phyloP scores from a whole-genome alignment of 1,284 basidiomycete species.

The Waitea zeae region DNA sequence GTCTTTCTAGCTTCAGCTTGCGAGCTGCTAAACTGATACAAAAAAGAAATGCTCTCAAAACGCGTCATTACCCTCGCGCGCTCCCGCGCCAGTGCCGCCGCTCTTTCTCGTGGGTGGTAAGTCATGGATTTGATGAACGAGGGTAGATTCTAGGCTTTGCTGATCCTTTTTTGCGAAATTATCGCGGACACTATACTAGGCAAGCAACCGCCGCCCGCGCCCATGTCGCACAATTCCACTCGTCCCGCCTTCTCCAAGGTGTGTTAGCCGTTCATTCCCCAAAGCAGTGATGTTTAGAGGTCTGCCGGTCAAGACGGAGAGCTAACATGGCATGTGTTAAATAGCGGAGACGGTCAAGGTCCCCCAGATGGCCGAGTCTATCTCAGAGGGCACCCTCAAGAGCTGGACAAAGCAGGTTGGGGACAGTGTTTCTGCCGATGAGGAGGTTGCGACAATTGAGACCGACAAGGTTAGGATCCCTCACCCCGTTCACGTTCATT shows the following conservation, averaged over 20 bases:
- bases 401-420: conserved; percentile 92
- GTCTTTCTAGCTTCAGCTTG: too few species aligned
- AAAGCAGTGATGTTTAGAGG: neutral
- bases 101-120: conserved; percentile 35
- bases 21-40: too few species aligned
- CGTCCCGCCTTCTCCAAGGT: conserved; percentile 53
- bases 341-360: conserved; percentile 86
- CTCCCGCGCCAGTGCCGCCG: conserved; percentile 24
- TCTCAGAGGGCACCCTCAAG: conserved; percentile 95
- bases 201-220: conserved; percentile 24
- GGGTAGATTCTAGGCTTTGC: too few species aligned
- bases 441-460: conserved; percentile 96
- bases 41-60: conserved; percentile 66
- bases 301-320: neutral
- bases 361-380: conserved; percentile 97
- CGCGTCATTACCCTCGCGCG: conserved; percentile 51
- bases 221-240: conserved; percentile 46
- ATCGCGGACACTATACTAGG: conserved; percentile 1
- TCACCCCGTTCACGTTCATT: conserved; percentile 1
- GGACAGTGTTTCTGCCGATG: conserved; percentile 80
- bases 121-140: too few species aligned
- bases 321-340: conserved; percentile 4
- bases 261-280: conserved; percentile 8
- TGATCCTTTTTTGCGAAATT: conserved; percentile 3
- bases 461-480: conserved; percentile 93